Base-by-base conservation (phyloP, 768 basidiomycete genomes). In the Rhizopogon vulgaris region DNA sequence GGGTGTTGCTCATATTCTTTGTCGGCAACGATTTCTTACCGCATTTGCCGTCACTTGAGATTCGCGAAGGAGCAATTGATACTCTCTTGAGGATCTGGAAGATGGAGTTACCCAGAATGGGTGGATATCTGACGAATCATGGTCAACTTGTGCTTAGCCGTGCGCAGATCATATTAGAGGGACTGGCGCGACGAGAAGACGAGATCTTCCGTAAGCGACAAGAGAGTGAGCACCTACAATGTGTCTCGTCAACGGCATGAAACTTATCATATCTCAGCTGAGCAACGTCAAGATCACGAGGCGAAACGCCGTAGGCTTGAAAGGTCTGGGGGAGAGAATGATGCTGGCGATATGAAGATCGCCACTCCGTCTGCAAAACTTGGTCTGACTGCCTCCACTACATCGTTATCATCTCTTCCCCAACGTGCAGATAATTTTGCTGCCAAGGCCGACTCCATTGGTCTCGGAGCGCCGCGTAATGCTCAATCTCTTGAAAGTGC, bases 1-100 rank as follows among this genome's bases (percentile, higher is more conserved):
- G 96, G 96, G 92, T 99, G 60, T 84, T 99, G 64, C 82, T 99
- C 63, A 98, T 98, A 60, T 99, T 99, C 84, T 97, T 99, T 71
- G 96, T 99, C 68, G 96, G 96, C 60, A 99, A 99, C 75, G 93
- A 76, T 94, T 99, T 80, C 49, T 79, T 99, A 61, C 96, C 96
- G 18, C 96, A 99, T 74, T 78, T 99, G 52, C 96, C 96, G 24
- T 92, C 89, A 53, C 82, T 99, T 78, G 96, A 99, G 77, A 99
- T 99, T 67, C 83, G 96, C 62, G 95, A 99, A 76, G 96, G 96
- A 56, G 96, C 95, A 28, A 97, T 99, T 75, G 96, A 98, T 76
- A 96, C 90, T 52, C 74, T 99, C 55, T 73, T 99, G 66, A 87
- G 80, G 70, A 98, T 99, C 46, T 99, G 96, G 96, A 93, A 90